Base-by-base conservation (phyloP, 108 stramenopile species). In the Discostella stelligeroides region DNA sequence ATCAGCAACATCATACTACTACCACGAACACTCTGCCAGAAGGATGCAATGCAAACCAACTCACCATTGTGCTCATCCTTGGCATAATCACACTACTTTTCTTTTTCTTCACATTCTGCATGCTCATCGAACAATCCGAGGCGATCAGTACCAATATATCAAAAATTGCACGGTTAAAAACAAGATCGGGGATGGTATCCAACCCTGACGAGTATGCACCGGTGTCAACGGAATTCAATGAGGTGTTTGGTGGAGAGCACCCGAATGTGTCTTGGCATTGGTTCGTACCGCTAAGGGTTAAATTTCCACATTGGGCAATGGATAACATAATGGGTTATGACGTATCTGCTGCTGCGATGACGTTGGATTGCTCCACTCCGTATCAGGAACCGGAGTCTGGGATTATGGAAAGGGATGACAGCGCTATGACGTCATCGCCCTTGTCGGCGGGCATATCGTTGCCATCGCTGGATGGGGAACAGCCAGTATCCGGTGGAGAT, bases 91-190 rank as follows among this genome's bases (percentile, higher is more conserved):
- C 85, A n/a, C 43, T 91, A 11, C 78, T 96, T 14, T 99, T 99
- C 70, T 86, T 98, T 18, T 56, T 97, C 45, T 99, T 99, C 76
- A 99, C 97, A 17, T 73, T 84, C 57, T 95, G 93, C 76, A 99
- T 99, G 98, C 57, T 97, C 34, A 66, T 85, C 37, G 98, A 99
- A 71, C 97, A 98, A 81, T 67, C 89, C 51, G 89, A 92, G 68
- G 92, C 91, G 8, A 89, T 97, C 28, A 57, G 82, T 60, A 96
- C 91, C 12, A 94, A 95, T 62, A 73, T 88, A 38, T 83, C 91
- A 69, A 95, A 97, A 66, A 98, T 98, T 76, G 98, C 97, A 40
- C 84, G 96, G 6, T 84, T 94, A 86, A 92, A 96, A 82, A 88
- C 89, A 66, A 72, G 82, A 25, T 87, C 86, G 40, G 89, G 89